These are phyloP conservation scores for Serendipita sp. DNA, from an alignment of 768 basidiomycete species.

Conservation along the genomic window DNA sequence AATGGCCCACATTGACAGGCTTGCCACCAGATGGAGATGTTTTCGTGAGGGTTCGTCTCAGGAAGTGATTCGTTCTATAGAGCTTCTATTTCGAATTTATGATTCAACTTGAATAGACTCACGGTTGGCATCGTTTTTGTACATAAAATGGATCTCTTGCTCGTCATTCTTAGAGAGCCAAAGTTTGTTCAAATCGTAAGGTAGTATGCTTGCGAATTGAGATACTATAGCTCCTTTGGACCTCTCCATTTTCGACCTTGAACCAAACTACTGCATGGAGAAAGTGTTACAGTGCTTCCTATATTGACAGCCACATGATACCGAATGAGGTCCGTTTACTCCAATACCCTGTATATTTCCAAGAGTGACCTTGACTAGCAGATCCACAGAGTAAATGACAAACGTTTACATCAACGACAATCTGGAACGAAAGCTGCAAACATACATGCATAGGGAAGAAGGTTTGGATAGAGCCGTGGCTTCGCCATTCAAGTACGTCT, in stretches of 20 bases:
- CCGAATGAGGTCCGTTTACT: constrained; percentile 36
- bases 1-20: neutral
- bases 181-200: too few species aligned
- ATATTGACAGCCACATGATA: constrained; percentile 65
- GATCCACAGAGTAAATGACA: constrained; percentile 69
- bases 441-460: constrained; percentile 75
- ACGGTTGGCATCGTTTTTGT: too few species aligned
- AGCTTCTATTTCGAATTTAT: too few species aligned
- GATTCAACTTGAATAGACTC: too few species aligned
- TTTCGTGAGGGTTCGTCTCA: neutral
- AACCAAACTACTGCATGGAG: too few species aligned
- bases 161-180: too few species aligned
- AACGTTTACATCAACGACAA: constrained; percentile 63
- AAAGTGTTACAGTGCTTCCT: constrained; percentile 40
- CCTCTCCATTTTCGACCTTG: too few species aligned
- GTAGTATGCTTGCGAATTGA: too few species aligned
- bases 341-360: neutral
- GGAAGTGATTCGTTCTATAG: too few species aligned
- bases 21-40: neutral
- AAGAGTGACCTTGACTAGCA: constrained; percentile 18
- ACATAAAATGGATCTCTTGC: too few species aligned
- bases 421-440: constrained; percentile 39
- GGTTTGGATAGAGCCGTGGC: constrained; percentile 76
- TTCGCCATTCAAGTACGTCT: constrained; percentile 74
- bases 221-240: too few species aligned